Percentiles rank a stretch among this genome's conserved stretches.
Conservation (phyloP, 2,329 filamentous ascomycete genomes). For the Paraphaeosphaeria sporulosa region DNA sequence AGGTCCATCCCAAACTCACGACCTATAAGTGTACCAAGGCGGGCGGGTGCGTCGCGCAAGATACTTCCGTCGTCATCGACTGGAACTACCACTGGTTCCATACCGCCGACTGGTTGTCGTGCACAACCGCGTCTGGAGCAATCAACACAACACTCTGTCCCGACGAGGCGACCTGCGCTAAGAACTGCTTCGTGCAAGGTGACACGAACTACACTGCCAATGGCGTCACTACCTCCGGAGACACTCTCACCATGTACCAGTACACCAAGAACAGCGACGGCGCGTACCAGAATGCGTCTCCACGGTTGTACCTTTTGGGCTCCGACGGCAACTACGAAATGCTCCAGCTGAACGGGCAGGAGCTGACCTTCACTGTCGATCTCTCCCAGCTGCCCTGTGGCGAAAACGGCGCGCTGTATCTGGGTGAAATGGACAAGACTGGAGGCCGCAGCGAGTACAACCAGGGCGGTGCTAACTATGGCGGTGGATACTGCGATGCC, state of each 20-base stretch:
- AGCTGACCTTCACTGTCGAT: slow-evolving; percentile 40
- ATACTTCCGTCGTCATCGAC: slow-evolving; percentile 48
- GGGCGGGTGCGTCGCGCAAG: slow-evolving; percentile 35
- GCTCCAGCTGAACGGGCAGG: slow-evolving; percentile 30
- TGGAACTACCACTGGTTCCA: slow-evolving; percentile 59
- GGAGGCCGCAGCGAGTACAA: slow-evolving; percentile 62
- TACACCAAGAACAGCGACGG: slow-evolving; percentile 30
- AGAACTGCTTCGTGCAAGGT: slow-evolving; percentile 62
- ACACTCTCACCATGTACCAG: slow-evolving; percentile 28
- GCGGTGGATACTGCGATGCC: slow-evolving; percentile 44
- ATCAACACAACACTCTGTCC: slow-evolving; percentile 30
- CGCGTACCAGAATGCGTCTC: slow-evolving; percentile 5
- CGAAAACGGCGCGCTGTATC: slow-evolving; percentile 72
- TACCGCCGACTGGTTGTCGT: slow-evolving; percentile 47
- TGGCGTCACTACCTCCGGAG: slow-evolving; percentile 38
- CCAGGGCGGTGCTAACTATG: slow-evolving; percentile 60
- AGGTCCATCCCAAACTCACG: slow-evolving; percentile 44
- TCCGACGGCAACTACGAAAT: slow-evolving; percentile 30
- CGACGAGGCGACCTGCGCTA: slow-evolving; percentile 50
- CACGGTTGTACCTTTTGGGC: slow-evolving; percentile 33
- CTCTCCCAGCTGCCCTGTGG: slow-evolving; percentile 34
- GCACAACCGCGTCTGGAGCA: slow-evolving; percentile 9
- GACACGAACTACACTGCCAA: slow-evolving; percentile 59
- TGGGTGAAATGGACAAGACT: slow-evolving; percentile 67
- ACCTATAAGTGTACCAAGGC: slow-evolving; percentile 40